Evolutionary conservation across 345 rosid genomes (phyloP).

Genomic region (Laguncularia racemosa): DNA sequence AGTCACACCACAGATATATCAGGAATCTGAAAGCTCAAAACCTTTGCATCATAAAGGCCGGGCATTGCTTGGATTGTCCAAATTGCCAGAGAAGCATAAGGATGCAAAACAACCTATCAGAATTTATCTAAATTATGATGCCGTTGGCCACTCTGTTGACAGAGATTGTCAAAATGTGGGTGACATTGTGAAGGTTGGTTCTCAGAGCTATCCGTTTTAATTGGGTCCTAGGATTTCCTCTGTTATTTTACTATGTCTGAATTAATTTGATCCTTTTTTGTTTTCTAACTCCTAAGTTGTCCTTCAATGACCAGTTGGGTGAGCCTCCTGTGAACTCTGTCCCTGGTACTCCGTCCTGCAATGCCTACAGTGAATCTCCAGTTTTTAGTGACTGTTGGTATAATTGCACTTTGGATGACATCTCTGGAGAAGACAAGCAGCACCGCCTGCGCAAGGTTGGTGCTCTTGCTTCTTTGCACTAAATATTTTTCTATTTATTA

Average conservation of each 20-base stretch:
- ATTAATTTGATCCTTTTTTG: not conserved
- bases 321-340: conserved; percentile 63
- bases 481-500: conserved; percentile 4
- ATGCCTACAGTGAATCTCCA: conserved; percentile 70
- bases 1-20: conserved; percentile 85
- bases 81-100: conserved; percentile 19
- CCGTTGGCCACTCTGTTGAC: conserved; percentile 90
- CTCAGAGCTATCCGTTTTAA: not conserved
- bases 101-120: conserved; percentile 82
- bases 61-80: conserved; percentile 56
- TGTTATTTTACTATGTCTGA: not conserved
- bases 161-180: conserved; percentile 86
- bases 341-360: conserved; percentile 61
- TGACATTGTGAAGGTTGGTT: conserved; percentile 78
- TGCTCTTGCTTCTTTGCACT: conserved; percentile 4
- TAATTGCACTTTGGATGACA: conserved; percentile 90
- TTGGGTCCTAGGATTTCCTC: not conserved
- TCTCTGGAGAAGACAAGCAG: conserved; percentile 81
- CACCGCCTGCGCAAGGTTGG: conserved; percentile 83
- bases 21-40: conserved; percentile 30
- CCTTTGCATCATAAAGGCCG: conserved; percentile 55
- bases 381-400: conserved; percentile 94
- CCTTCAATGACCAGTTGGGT: conserved; percentile 56
- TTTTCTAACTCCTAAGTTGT: conserved; percentile 8
- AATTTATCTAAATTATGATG: conserved; percentile 93